These are phyloP conservation scores for Vigna mungo DNA, from an alignment of 306 rosid species.

Conservation along the genomic window DNA sequence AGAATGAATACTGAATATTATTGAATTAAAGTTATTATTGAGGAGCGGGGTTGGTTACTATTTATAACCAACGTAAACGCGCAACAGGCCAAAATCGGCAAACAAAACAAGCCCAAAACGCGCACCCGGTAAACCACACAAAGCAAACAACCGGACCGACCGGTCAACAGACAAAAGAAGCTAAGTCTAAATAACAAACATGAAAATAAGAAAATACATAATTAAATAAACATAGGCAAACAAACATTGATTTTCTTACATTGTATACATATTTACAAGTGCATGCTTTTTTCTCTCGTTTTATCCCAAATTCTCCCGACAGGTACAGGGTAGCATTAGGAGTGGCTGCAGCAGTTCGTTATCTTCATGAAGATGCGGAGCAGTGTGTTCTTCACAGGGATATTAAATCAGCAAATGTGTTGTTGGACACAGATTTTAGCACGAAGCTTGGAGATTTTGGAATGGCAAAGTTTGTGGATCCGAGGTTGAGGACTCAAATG, in stretches of 20 bases:
- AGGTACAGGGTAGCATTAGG: slow-evolving; percentile 51
- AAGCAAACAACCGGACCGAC: no score
- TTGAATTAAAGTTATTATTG: no score
- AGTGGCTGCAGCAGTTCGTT: slow-evolving; percentile 50
- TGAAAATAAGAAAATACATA: no score
- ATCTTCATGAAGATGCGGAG: slow-evolving; percentile 63
- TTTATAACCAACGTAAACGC: no score
- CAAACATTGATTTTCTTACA: neutral
- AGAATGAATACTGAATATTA: no score
- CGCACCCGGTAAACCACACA: no score
- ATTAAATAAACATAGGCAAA: no score
- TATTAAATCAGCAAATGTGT: slow-evolving; percentile 58
- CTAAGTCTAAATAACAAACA: no score
- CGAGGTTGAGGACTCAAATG: slow-evolving; percentile 39
- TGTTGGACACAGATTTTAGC: slow-evolving; percentile 54
- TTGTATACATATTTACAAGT: neutral
- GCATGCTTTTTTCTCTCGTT: neutral
- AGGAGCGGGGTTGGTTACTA: no score
- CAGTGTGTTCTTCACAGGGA: slow-evolving; percentile 59
- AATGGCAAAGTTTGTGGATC: slow-evolving; percentile 54
- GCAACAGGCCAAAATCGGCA: no score
- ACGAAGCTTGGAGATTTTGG: slow-evolving; percentile 64
- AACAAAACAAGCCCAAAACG: no score
- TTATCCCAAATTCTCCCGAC: neutral
- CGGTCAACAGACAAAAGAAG: no score